Percentiles rank a stretch among this genome's conserved stretches.
phyloP scores from a whole-genome alignment of 768 basidiomycete genomes.

The Collybiopsis luxurians region DNA sequence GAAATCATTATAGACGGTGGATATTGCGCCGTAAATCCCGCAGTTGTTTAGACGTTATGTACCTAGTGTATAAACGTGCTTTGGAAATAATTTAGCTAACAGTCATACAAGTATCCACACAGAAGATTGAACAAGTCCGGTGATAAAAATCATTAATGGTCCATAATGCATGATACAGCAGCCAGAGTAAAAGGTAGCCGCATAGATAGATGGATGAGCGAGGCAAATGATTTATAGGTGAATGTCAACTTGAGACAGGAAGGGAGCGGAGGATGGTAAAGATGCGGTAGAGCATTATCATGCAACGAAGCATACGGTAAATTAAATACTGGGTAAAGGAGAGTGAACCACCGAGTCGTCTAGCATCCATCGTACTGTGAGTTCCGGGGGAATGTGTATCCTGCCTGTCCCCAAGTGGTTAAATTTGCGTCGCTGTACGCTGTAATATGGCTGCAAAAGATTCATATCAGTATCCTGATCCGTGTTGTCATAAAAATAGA shows the following conservation, averaged over 20 bases:
- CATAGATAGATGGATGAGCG: background rate
- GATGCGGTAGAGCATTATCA: background rate
- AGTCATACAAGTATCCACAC: slow-evolving; percentile 2
- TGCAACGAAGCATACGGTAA: slow-evolving; percentile 1
- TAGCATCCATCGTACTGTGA: slow-evolving; percentile 12
- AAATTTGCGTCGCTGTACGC: slow-evolving; percentile 80
- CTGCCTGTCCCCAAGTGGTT: slow-evolving; percentile 81
- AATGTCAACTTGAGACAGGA: background rate
- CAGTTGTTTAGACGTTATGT: slow-evolving; percentile 28
- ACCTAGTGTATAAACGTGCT: background rate
- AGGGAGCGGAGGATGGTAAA: background rate
- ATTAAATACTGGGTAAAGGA: background rate
- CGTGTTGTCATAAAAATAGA: background rate
- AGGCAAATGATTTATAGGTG: background rate
- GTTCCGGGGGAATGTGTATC: slow-evolving; percentile 75
- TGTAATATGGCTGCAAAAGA: slow-evolving; percentile 31
- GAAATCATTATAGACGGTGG: slow-evolving; percentile 79
- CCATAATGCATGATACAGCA: slow-evolving; percentile 1
- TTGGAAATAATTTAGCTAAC: background rate
- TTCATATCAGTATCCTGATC: slow-evolving; percentile 3
- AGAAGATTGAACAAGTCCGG: background rate
- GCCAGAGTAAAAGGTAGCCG: background rate
- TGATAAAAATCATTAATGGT: background rate
- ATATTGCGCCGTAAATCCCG: slow-evolving; percentile 70
- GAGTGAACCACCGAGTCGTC: background rate